Percentiles rank a stretch among this genome's conserved stretches.
phyloP scores from a whole-genome alignment of 257 asterid species.

The Salvia hispanica region DNA sequence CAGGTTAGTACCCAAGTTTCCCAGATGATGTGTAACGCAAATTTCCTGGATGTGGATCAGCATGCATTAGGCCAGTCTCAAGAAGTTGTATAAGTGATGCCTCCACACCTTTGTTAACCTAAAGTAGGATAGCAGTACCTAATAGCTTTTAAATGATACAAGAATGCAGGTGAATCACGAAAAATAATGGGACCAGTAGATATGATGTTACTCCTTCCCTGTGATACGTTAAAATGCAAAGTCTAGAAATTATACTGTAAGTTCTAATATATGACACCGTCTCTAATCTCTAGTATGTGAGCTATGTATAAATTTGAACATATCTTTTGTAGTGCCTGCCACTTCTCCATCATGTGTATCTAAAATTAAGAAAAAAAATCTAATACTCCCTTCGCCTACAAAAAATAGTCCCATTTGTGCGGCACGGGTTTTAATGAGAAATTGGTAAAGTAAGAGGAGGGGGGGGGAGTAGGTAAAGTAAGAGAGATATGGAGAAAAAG shows the following conservation, averaged over 20 bases:
- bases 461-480: no score
- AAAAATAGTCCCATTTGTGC: no score
- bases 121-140: constrained; percentile 31
- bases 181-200: constrained; percentile 15
- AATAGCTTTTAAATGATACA: constrained; percentile 18
- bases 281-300: not conserved
- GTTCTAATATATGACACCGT: constrained; percentile 7
- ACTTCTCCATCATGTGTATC: not conserved
- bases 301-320: no score
- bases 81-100: constrained; percentile 92
- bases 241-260: constrained; percentile 6
- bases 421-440: no score
- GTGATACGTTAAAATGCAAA: constrained; percentile 5
- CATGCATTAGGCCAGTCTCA: constrained; percentile 94
- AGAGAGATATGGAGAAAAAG: no score
- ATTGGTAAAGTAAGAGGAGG: no score
- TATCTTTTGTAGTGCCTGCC: no score
- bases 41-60: constrained; percentile 99
- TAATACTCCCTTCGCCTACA: not conserved
- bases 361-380: not conserved
- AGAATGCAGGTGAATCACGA: constrained; percentile 14
- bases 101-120: constrained; percentile 95
- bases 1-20: constrained; percentile 70
- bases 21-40: constrained; percentile 71
- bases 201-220: constrained; percentile 5